phyloP scores from a whole-genome alignment of 1,139 yeast species.

The Ogataea hybrid region DNA sequence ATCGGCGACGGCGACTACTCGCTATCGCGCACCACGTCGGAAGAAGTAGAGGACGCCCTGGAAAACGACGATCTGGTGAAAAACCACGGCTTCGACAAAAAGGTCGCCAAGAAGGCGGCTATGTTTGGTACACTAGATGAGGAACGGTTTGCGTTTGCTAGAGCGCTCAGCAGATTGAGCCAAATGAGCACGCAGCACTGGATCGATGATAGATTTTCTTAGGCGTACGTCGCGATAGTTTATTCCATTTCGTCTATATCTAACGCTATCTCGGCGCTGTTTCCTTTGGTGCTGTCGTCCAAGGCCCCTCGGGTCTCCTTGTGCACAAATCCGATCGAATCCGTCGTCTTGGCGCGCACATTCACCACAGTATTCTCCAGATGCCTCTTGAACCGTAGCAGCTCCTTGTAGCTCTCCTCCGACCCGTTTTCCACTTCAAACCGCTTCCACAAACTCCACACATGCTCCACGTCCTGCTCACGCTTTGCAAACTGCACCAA shows the following conservation, averaged over 20 bases:
- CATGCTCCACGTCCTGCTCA: slow-evolving; percentile 13
- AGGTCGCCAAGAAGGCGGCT: slow-evolving; percentile 71
- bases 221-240: neutral
- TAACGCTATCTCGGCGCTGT: slow-evolving; percentile 69
- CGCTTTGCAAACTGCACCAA: slow-evolving; percentile 28
- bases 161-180: slow-evolving; percentile 85
- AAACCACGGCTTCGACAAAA: slow-evolving; percentile 72
- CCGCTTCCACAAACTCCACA: slow-evolving; percentile 56
- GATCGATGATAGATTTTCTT: slow-evolving; percentile 48
- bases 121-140: slow-evolving; percentile 85
- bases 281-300: slow-evolving; percentile 24
- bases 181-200: slow-evolving; percentile 96
- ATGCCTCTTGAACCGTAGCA: slow-evolving; percentile 64
- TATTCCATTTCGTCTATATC: slow-evolving; percentile 44
- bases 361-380: slow-evolving; percentile 22
- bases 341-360: slow-evolving; percentile 26
- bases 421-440: slow-evolving; percentile 73
- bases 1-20: slow-evolving; percentile 54
- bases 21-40: slow-evolving; percentile 33
- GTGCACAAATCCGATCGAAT: slow-evolving; percentile 49
- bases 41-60: slow-evolving; percentile 42
- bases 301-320: slow-evolving; percentile 26
- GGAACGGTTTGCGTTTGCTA: slow-evolving; percentile 93
- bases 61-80: slow-evolving; percentile 62
- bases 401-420: slow-evolving; percentile 70